Conservation (phyloP, 2,329 filamentous ascomycete species). For the Emmonsiellopsis sp. region DNA sequence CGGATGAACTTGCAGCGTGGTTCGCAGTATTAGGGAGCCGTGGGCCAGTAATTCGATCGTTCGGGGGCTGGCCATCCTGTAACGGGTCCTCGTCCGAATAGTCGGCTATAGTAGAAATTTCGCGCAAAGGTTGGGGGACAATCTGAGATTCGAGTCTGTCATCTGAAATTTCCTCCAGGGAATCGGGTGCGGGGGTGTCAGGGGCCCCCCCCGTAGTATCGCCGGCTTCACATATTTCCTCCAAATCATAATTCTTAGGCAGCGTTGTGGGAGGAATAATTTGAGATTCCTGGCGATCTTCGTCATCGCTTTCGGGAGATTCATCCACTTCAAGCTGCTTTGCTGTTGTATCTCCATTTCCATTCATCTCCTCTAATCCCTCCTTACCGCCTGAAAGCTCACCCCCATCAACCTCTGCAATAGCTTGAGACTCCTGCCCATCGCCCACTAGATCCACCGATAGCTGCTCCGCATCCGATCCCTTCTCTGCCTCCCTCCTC, state of each 20-base stretch:
- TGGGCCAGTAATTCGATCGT: background rate
- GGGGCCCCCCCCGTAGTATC: background rate
- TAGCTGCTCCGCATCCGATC: no score
- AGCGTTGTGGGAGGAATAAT: background rate
- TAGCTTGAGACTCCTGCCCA: slow-evolving; percentile 1
- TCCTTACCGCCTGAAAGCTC: no score
- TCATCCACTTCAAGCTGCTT: background rate
- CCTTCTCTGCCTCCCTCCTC: slow-evolving; percentile 4
- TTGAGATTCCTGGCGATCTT: background rate
- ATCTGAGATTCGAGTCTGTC: background rate
- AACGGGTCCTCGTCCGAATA: slow-evolving; percentile 4
- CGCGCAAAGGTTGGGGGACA: background rate
- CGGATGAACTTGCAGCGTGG: background rate
- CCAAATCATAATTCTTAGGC: background rate
- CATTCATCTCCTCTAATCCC: background rate
- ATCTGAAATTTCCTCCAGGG: background rate
- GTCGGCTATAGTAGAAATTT: background rate
- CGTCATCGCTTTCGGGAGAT: background rate
- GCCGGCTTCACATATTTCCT: background rate
- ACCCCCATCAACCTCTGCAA: slow-evolving; percentile 1
- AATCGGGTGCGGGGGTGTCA: no score
- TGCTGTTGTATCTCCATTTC: background rate
- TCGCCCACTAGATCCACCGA: background rate
- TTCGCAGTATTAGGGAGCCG: background rate
- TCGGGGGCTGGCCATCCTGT: background rate